Base-by-base conservation (phyloP, 169 alveolate genomes). In the Amoebophrya sp. region DNA sequence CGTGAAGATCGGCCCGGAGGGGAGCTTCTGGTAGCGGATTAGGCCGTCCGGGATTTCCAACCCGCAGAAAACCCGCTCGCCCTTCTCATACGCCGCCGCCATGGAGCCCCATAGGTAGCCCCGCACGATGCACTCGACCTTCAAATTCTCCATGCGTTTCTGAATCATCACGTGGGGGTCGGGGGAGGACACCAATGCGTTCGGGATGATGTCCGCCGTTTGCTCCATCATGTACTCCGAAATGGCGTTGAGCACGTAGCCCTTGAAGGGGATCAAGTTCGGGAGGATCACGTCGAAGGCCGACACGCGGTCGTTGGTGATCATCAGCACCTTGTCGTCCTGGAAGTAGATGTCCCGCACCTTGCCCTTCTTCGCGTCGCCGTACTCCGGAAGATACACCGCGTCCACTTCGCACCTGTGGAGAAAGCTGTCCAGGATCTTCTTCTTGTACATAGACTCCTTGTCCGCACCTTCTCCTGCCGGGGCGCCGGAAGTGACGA, bases 251-350 rank as follows among this genome's bases (percentile, higher is more conserved):
- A 91, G 38, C 67, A 91, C 93, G 88, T 88, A 91, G 41, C 92
- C 94, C 88, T 92, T 93, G 92, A 91, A 93, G 40, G 94, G 94
- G 45, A 93, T 93, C 42, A 93, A 41, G 70, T 91, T 91, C 10
- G 89, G 91, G 40, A 38, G 29, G 69, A 45, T 39, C 87, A 0
- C 5, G 43, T 50, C 92, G 39, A 5, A 91, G 34, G 88, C 69
- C 31, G 92, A 91, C 18, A 43, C 92, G 26, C 92, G 92, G 87
- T 93, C 94, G 88, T 88, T 91, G 45, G 94, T 90, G 39, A 93
- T 91, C 94, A 93, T 93, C 43, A 93, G 88, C 34, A 93, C 92
- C 88, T 91, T 88, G 41, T 29, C 45, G 5, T 92, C 93, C 5
- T 90, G 39, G 70, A 89, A 78, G 92, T 91, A 93, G 90, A 93